phyloP scores from a whole-genome alignment of 2,329 filamentous ascomycete species.

The Fusarium sp. region DNA sequence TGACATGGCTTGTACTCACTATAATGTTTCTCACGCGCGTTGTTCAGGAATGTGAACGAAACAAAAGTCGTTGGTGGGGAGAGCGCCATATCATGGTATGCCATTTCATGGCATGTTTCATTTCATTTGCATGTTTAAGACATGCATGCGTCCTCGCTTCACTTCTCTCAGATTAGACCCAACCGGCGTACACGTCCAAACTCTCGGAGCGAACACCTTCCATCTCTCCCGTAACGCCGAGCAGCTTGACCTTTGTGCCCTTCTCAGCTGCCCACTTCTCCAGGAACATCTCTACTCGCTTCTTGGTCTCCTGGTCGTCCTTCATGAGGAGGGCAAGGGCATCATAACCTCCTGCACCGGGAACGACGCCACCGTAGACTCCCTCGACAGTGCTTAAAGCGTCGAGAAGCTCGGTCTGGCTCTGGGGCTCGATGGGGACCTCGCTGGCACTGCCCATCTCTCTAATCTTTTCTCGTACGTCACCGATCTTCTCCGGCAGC shows the following conservation, averaged over 20 bases:
- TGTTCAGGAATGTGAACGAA: constrained; percentile 32
- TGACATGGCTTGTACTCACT: neutral
- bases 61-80: constrained; percentile 22
- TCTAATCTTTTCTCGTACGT: constrained; percentile 72
- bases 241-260: constrained; percentile 72
- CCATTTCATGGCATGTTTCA: constrained; percentile 1
- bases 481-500: constrained; percentile 60
- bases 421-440: constrained; percentile 88
- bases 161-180: constrained; percentile 51
- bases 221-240: constrained; percentile 78
- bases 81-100: neutral
- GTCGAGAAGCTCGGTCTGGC: constrained; percentile 87
- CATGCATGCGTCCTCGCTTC: constrained; percentile 20
- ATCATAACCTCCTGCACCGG: constrained; percentile 94
- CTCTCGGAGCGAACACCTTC: constrained; percentile 69
- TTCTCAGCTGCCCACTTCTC: constrained; percentile 71
- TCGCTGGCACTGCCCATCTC: constrained; percentile 79
- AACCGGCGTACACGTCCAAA: constrained; percentile 57
- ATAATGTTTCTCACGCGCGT: neutral
- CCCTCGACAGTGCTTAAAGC: constrained; percentile 77
- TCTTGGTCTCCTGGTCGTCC: constrained; percentile 75
- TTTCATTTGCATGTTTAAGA: constrained; percentile 36
- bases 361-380: constrained; percentile 91
- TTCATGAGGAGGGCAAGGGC: constrained; percentile 83
- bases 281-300: constrained; percentile 70